Evolutionary conservation across 2,329 filamentous ascomycete genomes (phyloP), one percentile per base, ranked within the genome.

Genomic region (Penicillium sp.): DNA sequence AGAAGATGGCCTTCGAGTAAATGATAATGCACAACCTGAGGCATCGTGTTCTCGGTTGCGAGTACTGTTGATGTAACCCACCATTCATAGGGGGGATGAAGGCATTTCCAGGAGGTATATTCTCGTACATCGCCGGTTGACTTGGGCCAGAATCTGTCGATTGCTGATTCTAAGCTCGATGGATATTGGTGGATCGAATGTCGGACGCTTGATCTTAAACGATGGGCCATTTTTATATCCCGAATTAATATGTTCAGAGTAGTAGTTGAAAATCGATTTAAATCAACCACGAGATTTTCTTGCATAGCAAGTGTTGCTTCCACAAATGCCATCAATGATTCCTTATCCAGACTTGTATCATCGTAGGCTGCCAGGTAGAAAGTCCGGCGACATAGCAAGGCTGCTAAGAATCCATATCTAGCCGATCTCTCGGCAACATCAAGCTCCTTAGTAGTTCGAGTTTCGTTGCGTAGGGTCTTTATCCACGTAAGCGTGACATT

Each of bases 1-100:
- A 82, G 66, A 0, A 83, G 64, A 47, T 77, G 72, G 0, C 81
- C 81, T 35, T 77, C 71, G 0, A 81, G 52, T 0, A 79, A 58
- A 60, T 83, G 69, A 60, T 75, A 79, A 49, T 77, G 71, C 1
- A 81, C 59, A 0, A 51, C 60, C 49, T 77, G 70, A 0, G 65
- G 55, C 63, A 2, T 71, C 53, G 1, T 74, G 62, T 51, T 66
- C 65, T 14, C 65, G 61, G 52, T 18, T 69, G 58, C 11, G 54
- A 58, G 14, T 66, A 71, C 24, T 30, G 64, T 56, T n/a, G 68
- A 69, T 0, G 65, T 55, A 20, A 74, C 65, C 73, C 72, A 74
- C 60, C 65, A 67, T 12, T 69, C 63, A 16, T 66, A 21, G 6
- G 62, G 59, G 1, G 47, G 54, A 23, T 63, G 18, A 47, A 71